These are phyloP conservation scores for Metarhizium anisopliae DNA, from an alignment of 2,329 filamentous ascomycete genomes.

Conservation along the genomic window DNA sequence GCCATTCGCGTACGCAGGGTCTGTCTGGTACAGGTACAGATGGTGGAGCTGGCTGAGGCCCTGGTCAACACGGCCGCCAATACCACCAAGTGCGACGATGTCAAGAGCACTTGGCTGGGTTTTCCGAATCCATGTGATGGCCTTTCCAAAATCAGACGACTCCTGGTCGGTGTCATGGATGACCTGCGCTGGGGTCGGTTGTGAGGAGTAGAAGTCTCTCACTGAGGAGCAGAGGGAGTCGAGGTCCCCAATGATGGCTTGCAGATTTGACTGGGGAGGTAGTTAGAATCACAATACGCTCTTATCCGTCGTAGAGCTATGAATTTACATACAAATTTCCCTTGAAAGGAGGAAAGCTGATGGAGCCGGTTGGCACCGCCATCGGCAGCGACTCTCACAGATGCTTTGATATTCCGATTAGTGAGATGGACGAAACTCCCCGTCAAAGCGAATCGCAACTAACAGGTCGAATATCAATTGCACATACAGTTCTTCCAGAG, in stretches of 20 bases:
- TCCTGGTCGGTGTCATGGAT: slow-evolving; percentile 72
- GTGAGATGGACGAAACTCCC: not conserved
- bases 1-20: slow-evolving; percentile 40
- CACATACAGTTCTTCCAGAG: slow-evolving; percentile 39
- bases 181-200: slow-evolving; percentile 43
- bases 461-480: not conserved
- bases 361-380: slow-evolving; percentile 77
- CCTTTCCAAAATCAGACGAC: slow-evolving; percentile 87
- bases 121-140: slow-evolving; percentile 49
- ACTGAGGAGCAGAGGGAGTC: slow-evolving; percentile 66
- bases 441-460: not conserved
- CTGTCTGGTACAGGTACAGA: slow-evolving; percentile 55
- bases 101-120: slow-evolving; percentile 33
- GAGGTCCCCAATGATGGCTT: slow-evolving; percentile 79
- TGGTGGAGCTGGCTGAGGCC: slow-evolving; percentile 84
- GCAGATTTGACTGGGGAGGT: slow-evolving; percentile 42
- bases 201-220: slow-evolving; percentile 55
- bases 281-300: not conserved
- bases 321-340: slow-evolving; percentile 29
- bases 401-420: slow-evolving; percentile 34
- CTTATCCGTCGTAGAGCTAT: not conserved
- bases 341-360: slow-evolving; percentile 31
- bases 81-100: slow-evolving; percentile 74
- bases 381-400: slow-evolving; percentile 71
- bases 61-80: slow-evolving; percentile 88